Conservation (phyloP, 2,329 filamentous ascomycete genomes). For the Neopestalotiopsis clavispora region DNA sequence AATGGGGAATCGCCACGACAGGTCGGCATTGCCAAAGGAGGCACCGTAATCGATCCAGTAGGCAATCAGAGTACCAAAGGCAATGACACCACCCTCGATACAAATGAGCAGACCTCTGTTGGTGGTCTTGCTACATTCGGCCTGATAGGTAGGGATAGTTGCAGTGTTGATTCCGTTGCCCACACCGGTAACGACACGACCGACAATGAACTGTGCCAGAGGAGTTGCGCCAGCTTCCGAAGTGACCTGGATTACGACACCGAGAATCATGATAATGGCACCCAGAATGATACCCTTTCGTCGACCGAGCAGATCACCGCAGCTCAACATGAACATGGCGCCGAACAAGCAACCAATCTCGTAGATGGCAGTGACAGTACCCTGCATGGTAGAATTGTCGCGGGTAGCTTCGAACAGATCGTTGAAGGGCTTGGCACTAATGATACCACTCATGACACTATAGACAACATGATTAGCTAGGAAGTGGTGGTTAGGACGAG, state of each 20-base stretch:
- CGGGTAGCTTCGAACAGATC: constrained; percentile 49
- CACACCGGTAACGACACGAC: constrained; percentile 55
- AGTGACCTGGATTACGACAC: constrained; percentile 62
- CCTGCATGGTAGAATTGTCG: constrained; percentile 51
- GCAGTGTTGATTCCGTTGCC: constrained; percentile 57
- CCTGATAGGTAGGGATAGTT: constrained; percentile 53
- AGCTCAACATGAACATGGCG: constrained; percentile 51
- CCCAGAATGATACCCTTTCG: constrained; percentile 62
- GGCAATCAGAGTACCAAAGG: constrained; percentile 48
- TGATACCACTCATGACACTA: constrained; percentile 58
- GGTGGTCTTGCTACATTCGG: constrained; percentile 48
- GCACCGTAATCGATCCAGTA: constrained; percentile 58
- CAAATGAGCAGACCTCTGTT: constrained; percentile 49
- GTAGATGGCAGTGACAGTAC: constrained; percentile 52
- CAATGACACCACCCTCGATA: constrained; percentile 50
- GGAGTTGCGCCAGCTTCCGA: constrained; percentile 32
- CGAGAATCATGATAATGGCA: constrained; percentile 55
- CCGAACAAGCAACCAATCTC: constrained; percentile 50
- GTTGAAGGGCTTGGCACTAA: constrained; percentile 55
- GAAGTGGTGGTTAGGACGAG: not conserved
- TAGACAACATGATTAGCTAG: not conserved
- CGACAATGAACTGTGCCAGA: constrained; percentile 51
- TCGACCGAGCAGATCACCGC: constrained; percentile 58
- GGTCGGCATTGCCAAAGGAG: constrained; percentile 46
- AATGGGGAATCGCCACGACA: constrained; percentile 61